Base-by-base conservation (phyloP, 768 basidiomycete species). In the Mycena metata region DNA sequence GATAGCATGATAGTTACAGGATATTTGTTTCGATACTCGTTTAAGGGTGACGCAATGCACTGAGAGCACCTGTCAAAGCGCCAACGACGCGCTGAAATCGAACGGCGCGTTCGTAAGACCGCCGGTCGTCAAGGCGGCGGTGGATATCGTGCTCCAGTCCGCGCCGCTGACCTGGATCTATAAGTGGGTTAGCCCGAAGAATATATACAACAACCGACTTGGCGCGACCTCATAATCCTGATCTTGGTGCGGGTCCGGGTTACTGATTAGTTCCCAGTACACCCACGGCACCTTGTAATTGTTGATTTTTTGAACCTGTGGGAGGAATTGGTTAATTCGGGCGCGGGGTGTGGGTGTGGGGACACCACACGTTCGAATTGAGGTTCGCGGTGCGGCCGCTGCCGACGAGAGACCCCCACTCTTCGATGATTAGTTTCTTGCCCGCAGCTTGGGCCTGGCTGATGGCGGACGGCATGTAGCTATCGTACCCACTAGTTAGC, bases 251-350 rank as follows among this genome's bases (percentile, higher is more conserved):
- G 79, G 79, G 55, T 81, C 81, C 8, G 74, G 59, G 64, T 81
- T 80, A 39, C 76, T 81, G 50, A 83, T 69, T 26, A 80, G 75
- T 66, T 83, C 75, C 80, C 82, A 82, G 67, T 82, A 81, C n/a
- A 81, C 54, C 80, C 79, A 81, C 10, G 81, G 75, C 19, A 83
- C 75, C 60, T 79, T 79, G 21, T 78, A 78, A 35, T 73, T 78
- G 46, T 77, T 76, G 70, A 81, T 78, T 57, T 75, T 76, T 51
- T 72, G 43, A 5, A 56, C 46, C 63, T 64, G 9, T 10, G 33
- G 1, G n/a, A 23, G 21, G 35, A 39, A 13, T 55, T 13, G 23
- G 3, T 56, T 24, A 51, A 15, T 51, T 24, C 10, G 23, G 13
- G 21, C 17, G 13, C 30, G 51, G 12, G 12, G 23, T 4, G 5